Base-by-base conservation (phyloP, 2,329 filamentous ascomycete genomes). In the Hymenoscyphus linearis region DNA sequence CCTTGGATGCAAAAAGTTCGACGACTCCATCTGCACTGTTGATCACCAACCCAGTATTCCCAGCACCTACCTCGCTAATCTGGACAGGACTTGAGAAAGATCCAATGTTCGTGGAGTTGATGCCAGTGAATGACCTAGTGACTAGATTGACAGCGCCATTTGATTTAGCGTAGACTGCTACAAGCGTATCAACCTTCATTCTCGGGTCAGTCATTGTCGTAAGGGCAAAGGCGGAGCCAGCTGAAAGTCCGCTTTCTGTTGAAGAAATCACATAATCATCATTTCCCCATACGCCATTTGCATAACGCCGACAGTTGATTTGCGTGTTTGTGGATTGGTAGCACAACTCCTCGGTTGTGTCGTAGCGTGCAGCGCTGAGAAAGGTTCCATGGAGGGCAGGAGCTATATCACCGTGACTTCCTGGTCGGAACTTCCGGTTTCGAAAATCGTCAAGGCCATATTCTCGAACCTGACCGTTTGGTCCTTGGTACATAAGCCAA, bases 361-460 rank as follows among this genome's bases (percentile, higher is more conserved):
- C 27, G 31, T 58, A 64, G 2, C 59, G 56, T 13, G n/a, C 40
- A 13, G 52, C 47, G n/a, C 61, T 61, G 12, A 65, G 50, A 4
- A 36, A 60, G 12, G 53, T 47, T 2, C 61, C 59, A 47, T 47
- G 27, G 4, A 37, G 35, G 26, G 57, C 57, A 4, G 59, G n/a
- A 4, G 55, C 58, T 10, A 62, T 34, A 25, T 55, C 52, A 4
- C 62, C 62, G 12, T 18, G 31, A 25, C 35, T 52, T 3, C 63
- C 63, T 37, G 59, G 57, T 35, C 63, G 31, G 52, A 59, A 65
- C 2, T 22, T n/a, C 7, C n/a, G 27, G 25, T 60, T 58, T 2
- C 63, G n/a, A 26, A 61, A 65, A 25, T 65, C 61, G 35, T 63
- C 63, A n/a, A 65, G 18, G 14, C 63, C 63, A 22, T 53, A 65